Conservation (phyloP, 306 rosid genomes). For the Potentilla sterilis region DNA sequence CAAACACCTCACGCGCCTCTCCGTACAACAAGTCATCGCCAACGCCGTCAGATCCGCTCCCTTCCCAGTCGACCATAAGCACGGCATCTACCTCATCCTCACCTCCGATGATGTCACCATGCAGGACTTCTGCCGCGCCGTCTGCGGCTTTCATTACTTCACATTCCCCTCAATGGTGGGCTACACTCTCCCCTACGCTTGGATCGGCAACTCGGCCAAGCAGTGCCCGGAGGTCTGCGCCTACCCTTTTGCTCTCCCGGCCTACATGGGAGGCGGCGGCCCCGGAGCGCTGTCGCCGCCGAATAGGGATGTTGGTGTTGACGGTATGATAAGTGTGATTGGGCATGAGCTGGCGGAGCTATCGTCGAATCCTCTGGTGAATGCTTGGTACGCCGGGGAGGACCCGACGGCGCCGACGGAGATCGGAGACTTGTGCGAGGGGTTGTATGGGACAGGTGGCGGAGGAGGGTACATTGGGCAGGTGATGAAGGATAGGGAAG, state of each 20-base stretch:
- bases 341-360: conserved; percentile 61
- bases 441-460: conserved; percentile 82
- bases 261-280: conserved; percentile 74
- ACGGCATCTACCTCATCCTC: conserved; percentile 72
- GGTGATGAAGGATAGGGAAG: conserved; percentile 61
- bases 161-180: conserved; percentile 91
- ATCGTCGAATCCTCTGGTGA: conserved; percentile 54
- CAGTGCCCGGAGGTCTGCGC: conserved; percentile 95
- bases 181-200: conserved; percentile 81
- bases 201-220: conserved; percentile 87
- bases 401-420: conserved; percentile 96
- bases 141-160: conserved; percentile 91
- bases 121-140: conserved; percentile 89
- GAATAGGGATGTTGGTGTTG: conserved; percentile 45
- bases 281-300: conserved; percentile 60
- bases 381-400: conserved; percentile 96
- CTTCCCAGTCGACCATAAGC: conserved; percentile 72
- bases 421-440: conserved; percentile 87
- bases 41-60: conserved; percentile 67
- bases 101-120: conserved; percentile 65
- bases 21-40: conserved; percentile 71
- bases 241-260: conserved; percentile 82
- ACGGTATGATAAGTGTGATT: conserved; percentile 63
- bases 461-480: conserved; percentile 92
- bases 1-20: conserved; percentile 54